These are phyloP conservation scores for Chrysochromulina parva DNA, from an alignment of 78 protist species.

Conservation along the genomic window DNA sequence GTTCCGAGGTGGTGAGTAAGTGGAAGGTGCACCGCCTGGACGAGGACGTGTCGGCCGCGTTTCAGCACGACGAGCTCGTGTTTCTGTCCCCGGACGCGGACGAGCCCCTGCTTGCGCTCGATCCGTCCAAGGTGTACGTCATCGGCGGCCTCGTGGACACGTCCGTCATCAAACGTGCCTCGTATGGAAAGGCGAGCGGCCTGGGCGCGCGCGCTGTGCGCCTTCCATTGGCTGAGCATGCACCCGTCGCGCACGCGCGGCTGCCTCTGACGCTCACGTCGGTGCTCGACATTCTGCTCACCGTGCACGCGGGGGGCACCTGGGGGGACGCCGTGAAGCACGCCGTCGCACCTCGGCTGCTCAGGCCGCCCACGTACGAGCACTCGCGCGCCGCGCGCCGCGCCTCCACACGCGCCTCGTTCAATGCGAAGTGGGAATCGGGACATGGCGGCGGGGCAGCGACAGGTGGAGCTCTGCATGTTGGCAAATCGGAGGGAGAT, in stretches of 20 bases:
- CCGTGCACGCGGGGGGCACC: neutral
- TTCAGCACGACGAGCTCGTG: neutral
- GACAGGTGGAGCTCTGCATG: too few species aligned
- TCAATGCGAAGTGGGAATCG: too few species aligned
- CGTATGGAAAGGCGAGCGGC: neutral
- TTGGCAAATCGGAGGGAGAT: too few species aligned
- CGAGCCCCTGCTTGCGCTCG: neutral
- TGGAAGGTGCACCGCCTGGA: neutral
- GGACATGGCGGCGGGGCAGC: too few species aligned
- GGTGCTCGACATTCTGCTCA: neutral
- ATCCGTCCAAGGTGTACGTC: neutral
- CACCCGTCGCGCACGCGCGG: neutral
- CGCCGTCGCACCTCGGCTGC: neutral
- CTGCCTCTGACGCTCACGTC: neutral
- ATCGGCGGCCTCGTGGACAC: slow-evolving; percentile 6
- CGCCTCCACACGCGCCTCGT: too few species aligned
- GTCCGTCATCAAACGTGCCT: neutral
- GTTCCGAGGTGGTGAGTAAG: too few species aligned
- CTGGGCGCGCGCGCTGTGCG: neutral
- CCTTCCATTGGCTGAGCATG: neutral
- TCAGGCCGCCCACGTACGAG: too few species aligned
- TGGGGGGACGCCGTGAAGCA: neutral
- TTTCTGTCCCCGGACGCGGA: neutral
- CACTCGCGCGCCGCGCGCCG: too few species aligned
- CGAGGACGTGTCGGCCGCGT: neutral